Evolutionary conservation across 331 rosid species (phyloP), one percentile per base, ranked within the genome.

Genomic region (Stylosanthes scabra): DNA sequence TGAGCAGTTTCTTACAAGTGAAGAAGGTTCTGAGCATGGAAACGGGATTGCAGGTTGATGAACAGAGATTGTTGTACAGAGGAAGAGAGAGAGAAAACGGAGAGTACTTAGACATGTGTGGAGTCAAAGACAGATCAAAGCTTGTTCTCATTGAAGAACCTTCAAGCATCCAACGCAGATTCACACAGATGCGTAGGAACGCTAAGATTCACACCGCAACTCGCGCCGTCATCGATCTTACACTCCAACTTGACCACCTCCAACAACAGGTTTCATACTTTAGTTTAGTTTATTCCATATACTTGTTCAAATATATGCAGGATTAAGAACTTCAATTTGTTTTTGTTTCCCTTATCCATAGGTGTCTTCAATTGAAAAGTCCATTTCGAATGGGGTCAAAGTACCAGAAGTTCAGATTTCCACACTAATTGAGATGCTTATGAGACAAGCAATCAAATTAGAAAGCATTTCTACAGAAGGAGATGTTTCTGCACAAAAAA

Each of bases 401-500:
- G 98, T 93, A 11, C 83, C 93, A 6, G 98, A 93, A 78, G 77
- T 93, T 83, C 97, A 88, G 74, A 90, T 93, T 78, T 83, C 91
- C 5, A 88, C 96, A 6, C 71, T 88, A 8, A 86, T 74, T 66
- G 98, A 88, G 84, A 84, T 88, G 96, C 89, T 93, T 11, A 90
- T 90, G 98, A 86, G 91, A 78, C 98, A 84, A 84, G 97, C 98
- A 44, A 83, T 93, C 77, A 93, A 84, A 70, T 80, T 93, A 42
- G 97, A 93, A 59, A 72, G 46, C 49, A 84, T 90, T 83, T 59
- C 82, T 52, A 86, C 97, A 4, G 90, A 87, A 83, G 97, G 96
- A 74, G 90, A 88, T 47, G 97, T 91, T 70, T 55, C 83, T 86
- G 59, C 82, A 11, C 85, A 34, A 34, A 3, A 34, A 34, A 3